phyloP scores from a whole-genome alignment of 129 eudicot genomes.

The Cynara cardunculus region DNA sequence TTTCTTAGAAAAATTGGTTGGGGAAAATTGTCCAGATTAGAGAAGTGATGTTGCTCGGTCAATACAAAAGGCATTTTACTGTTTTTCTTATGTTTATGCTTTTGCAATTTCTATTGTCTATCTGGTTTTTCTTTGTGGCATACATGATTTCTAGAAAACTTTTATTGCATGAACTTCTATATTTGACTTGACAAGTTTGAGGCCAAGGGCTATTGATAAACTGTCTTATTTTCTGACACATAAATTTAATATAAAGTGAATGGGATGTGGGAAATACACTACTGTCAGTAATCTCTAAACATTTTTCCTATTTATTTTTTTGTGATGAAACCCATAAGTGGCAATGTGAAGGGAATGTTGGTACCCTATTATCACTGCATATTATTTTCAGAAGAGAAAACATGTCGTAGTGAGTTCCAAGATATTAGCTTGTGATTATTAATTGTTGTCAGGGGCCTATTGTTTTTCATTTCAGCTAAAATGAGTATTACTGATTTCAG shows the following conservation, averaged over 20 bases:
- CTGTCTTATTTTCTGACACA: neutral
- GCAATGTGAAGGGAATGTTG: neutral
- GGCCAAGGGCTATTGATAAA: neutral
- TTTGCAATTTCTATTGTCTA: neutral
- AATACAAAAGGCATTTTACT: neutral
- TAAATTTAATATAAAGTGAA: neutral
- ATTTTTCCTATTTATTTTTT: neutral
- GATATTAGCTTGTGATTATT: constrained; percentile 7
- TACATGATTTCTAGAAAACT: neutral
- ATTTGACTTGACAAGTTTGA: neutral
- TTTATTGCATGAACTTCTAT: neutral
- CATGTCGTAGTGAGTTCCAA: neutral
- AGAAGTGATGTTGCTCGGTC: neutral
- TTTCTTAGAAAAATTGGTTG: neutral
- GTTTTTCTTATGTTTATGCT: neutral
- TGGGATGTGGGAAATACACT: neutral
- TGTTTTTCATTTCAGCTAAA: neutral
- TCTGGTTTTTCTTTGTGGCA: neutral
- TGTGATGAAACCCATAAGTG: constrained; percentile 4
- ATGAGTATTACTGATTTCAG: constrained; percentile 29
- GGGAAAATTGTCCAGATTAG: neutral
- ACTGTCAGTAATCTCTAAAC: neutral
- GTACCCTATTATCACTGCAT: neutral
- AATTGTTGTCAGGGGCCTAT: neutral
- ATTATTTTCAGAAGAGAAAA: neutral